Evolutionary conservation across 1,139 yeast species (phyloP).

Genomic region (Candida smagusa): DNA sequence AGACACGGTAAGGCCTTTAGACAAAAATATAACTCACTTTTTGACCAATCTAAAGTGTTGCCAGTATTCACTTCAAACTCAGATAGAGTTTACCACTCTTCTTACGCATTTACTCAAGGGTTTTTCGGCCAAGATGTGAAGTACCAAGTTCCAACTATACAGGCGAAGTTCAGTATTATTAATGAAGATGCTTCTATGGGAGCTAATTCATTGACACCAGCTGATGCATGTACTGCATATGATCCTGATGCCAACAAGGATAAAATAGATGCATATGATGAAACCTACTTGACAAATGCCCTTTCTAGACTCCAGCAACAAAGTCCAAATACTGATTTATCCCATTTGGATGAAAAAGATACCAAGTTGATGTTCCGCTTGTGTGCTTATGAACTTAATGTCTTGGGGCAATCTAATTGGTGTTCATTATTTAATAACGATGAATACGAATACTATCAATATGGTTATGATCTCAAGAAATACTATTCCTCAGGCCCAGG

Average conservation of each 20-base stretch:
- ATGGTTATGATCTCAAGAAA: conserved; percentile 41
- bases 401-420: conserved; percentile 44
- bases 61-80: conserved; percentile 36
- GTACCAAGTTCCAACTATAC: conserved; percentile 5
- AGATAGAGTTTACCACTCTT: conserved; percentile 28
- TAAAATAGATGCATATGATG: conserved; percentile 15
- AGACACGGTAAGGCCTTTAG: conserved; percentile 35
- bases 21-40: conserved; percentile 29
- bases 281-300: conserved; percentile 33
- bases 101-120: conserved; percentile 31
- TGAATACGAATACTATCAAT: conserved; percentile 44
- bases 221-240: conserved; percentile 22
- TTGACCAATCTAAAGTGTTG: conserved; percentile 12
- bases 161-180: conserved; percentile 20
- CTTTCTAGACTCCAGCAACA: conserved; percentile 35
- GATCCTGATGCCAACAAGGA: conserved; percentile 9
- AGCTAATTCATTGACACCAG: conserved; percentile 29
- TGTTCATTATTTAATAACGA: conserved; percentile 51
- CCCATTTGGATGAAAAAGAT: conserved; percentile 23
- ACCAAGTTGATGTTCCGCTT: conserved; percentile 36
- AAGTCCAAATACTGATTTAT: conserved; percentile 38
- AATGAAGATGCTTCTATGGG: conserved; percentile 27
- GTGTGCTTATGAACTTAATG: conserved; percentile 56
- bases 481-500: conserved; percentile 54
- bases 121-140: conserved; percentile 14